Evolutionary conservation across 2,329 filamentous ascomycete species (phyloP).

Genomic region (Pseudogymnoascus destructans): DNA sequence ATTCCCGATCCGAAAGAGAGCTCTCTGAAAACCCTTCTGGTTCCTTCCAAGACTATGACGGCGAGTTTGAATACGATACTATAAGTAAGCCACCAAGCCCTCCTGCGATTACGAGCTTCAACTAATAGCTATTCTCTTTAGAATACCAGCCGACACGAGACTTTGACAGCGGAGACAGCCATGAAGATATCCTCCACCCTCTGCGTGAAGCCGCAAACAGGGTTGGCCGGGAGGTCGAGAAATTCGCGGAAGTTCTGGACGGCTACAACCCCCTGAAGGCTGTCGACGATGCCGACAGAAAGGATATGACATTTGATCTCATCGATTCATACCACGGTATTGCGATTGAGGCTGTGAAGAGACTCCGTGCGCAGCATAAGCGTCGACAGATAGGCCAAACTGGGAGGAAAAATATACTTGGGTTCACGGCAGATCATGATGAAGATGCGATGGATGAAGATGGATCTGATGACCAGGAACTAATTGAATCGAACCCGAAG

Average conservation of each 20-base stretch:
- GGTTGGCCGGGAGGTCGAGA: conserved; percentile 70
- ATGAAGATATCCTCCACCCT: conserved; percentile 40
- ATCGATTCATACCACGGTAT: conserved; percentile 51
- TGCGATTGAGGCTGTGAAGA: conserved; percentile 33
- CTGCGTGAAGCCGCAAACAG: conserved; percentile 52
- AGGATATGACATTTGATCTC: conserved; percentile 54
- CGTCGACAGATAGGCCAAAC: conserved; percentile 19
- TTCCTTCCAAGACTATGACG: conserved; percentile 19
- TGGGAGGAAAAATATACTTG: conserved; percentile 28
- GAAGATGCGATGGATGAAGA: conserved; percentile 10
- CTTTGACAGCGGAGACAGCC: conserved; percentile 28
- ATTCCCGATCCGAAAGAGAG: conserved; percentile 22
- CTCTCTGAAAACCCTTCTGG: conserved; percentile 23
- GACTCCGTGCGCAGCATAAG: conserved; percentile 31
- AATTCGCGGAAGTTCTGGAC: conserved; percentile 74
- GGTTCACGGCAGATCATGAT: conserved; percentile 20
- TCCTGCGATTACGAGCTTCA: conserved; percentile 21
- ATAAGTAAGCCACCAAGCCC: background rate
- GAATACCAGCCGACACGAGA: conserved; percentile 19
- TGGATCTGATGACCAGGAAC: background rate
- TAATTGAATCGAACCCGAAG: conserved; percentile 19
- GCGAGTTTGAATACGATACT: background rate
- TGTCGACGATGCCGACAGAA: conserved; percentile 39
- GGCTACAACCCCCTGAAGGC: conserved; percentile 46
- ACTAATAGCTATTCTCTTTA: conserved; percentile 11